Evolutionary conservation across 2,329 filamentous ascomycete species (phyloP).

Genomic region (Penicillium carneum): DNA sequence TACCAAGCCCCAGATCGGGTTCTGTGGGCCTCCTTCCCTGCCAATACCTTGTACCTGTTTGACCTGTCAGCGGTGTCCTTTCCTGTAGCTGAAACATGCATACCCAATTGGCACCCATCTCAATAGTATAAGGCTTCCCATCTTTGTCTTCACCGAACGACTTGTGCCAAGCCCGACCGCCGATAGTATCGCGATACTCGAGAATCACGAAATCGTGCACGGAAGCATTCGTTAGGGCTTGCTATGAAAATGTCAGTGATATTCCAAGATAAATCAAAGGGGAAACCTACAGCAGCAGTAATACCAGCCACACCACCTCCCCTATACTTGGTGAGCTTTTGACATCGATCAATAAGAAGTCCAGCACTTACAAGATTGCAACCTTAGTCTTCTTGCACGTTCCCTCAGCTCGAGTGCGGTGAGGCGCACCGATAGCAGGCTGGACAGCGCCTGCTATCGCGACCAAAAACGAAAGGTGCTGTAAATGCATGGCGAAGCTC

Average conservation of each 20-base stretch:
- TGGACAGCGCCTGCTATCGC: constrained; percentile 23
- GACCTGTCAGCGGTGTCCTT: background rate
- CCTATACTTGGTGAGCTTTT: constrained; percentile 19
- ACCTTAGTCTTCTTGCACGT: constrained; percentile 35
- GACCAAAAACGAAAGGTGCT: constrained; percentile 27
- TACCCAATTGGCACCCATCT: constrained; percentile 34
- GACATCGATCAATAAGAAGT: background rate
- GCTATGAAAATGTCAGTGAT: constrained; percentile 15
- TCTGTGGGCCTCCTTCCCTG: constrained; percentile 27
- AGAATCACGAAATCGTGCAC: constrained; percentile 34
- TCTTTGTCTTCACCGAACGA: constrained; percentile 28
- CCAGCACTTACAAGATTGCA: constrained; percentile 29
- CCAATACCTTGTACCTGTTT: constrained; percentile 31
- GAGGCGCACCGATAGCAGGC: constrained; percentile 25
- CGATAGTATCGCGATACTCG: constrained; percentile 31
- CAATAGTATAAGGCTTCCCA: constrained; percentile 29
- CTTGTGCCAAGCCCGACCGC: constrained; percentile 29
- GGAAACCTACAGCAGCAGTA: constrained; percentile 28
- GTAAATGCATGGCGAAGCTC: constrained; percentile 25
- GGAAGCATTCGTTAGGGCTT: constrained; percentile 34
- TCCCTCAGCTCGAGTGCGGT: constrained; percentile 22
- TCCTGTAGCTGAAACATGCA: background rate
- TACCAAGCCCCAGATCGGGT: constrained; percentile 31
- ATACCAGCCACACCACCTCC: constrained; percentile 35
- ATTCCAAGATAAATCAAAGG: background rate